phyloP scores from a whole-genome alignment of 257 asterid genomes.

The Ophiorrhiza pumila region DNA sequence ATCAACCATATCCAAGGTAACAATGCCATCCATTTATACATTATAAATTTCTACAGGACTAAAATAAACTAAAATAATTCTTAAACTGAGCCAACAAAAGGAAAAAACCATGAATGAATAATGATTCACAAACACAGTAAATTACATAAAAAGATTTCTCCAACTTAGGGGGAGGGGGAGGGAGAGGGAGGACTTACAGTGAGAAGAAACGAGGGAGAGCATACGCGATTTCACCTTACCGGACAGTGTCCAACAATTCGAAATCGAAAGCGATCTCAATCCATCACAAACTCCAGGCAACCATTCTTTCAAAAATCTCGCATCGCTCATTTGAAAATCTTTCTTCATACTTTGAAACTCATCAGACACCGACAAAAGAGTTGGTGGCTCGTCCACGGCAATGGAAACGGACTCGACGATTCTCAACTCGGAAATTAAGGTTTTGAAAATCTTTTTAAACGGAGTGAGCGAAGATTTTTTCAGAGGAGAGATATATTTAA shows the following conservation, averaged over 20 bases:
- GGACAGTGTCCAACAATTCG: slow-evolving; percentile 79
- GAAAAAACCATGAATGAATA: no score
- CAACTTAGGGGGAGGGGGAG: no score
- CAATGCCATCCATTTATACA: no score
- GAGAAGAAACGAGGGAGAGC: slow-evolving; percentile 49
- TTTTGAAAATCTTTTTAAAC: slow-evolving; percentile 48
- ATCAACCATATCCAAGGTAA: no score
- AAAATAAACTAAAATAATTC: no score
- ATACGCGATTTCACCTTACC: slow-evolving; percentile 66
- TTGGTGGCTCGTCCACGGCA: slow-evolving; percentile 70
- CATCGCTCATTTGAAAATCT: slow-evolving; percentile 60
- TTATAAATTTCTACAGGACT: no score
- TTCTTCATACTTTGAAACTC: slow-evolving; percentile 60
- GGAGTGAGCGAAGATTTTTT: slow-evolving; percentile 54
- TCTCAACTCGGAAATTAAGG: slow-evolving; percentile 38
- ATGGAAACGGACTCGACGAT: slow-evolving; percentile 46
- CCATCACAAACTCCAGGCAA: slow-evolving; percentile 42
- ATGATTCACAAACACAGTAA: neutral
- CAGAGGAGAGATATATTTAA: slow-evolving; percentile 51
- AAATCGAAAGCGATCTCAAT: slow-evolving; percentile 46
- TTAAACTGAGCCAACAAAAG: no score
- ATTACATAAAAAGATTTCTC: neutral
- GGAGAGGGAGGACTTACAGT: slow-evolving; percentile 41
- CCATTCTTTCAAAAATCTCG: slow-evolving; percentile 45
- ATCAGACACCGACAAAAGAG: slow-evolving; percentile 39